A percentile compares a stretch with the other conserved stretches of the same genome.
Conservation (phyloP, 2,329 filamentous ascomycete species). For the Fonsecaea pedrosoi region DNA sequence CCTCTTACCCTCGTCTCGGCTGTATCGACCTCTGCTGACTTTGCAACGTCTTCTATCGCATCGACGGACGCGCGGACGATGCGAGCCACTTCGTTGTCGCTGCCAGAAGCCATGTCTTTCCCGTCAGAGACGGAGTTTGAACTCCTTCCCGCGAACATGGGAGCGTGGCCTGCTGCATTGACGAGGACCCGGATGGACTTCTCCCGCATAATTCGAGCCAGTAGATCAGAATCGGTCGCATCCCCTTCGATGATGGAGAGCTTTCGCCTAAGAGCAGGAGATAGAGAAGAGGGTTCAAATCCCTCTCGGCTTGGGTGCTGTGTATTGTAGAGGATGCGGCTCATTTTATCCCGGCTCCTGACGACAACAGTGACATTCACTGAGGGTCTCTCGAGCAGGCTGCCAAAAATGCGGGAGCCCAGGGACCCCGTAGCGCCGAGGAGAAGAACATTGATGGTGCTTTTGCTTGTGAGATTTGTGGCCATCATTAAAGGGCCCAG, state of each 20-base stretch:
- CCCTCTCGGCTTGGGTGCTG: neutral
- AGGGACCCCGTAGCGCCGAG: slow-evolving; percentile 14
- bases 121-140: neutral
- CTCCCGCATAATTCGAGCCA: slow-evolving; percentile 7
- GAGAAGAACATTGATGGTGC: slow-evolving; percentile 11
- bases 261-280: neutral
- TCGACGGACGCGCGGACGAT: neutral
- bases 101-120: neutral
- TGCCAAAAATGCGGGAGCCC: slow-evolving; percentile 6
- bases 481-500: neutral
- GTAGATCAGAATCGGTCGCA: slow-evolving; percentile 3
- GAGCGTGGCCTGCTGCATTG: slow-evolving; percentile 14
- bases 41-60: neutral
- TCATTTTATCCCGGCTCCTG: neutral
- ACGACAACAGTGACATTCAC: slow-evolving; percentile 8
- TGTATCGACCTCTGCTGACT: neutral
- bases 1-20: neutral
- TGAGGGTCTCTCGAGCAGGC: slow-evolving; percentile 9
- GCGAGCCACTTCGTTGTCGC: neutral
- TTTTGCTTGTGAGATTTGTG: slow-evolving; percentile 31
- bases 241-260: neutral
- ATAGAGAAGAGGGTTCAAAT: neutral
- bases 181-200: slow-evolving; percentile 5
- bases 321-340: neutral
- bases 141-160: slow-evolving; percentile 7